These are phyloP conservation scores for Trichoderma sp. DNA, from an alignment of 2,329 filamentous ascomycete species.

Conservation along the genomic window DNA sequence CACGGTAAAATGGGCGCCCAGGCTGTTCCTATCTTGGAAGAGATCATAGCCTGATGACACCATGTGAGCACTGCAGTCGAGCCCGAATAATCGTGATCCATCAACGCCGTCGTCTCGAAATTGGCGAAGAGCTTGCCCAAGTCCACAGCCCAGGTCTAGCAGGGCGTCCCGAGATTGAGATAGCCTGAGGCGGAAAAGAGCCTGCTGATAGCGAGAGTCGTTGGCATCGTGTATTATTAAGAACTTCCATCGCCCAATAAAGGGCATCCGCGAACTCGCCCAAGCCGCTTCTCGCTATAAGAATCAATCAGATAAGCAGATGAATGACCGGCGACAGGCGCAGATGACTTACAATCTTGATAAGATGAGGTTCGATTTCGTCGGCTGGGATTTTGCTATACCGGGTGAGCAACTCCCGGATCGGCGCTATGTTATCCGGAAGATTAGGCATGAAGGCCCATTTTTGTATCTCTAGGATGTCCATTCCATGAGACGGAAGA, in stretches of 20 bases:
- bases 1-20: conserved; percentile 51
- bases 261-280: conserved; percentile 47
- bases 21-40: conserved; percentile 57
- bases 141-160: conserved; percentile 53
- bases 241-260: conserved; percentile 53
- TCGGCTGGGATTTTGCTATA: conserved; percentile 42
- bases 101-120: conserved; percentile 52
- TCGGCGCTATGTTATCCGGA: conserved; percentile 40
- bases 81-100: conserved; percentile 49
- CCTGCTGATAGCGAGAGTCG: conserved; percentile 46
- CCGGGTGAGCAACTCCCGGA: conserved; percentile 39
- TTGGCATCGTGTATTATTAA: conserved; percentile 44
- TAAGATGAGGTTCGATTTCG: conserved; percentile 40
- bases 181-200: conserved; percentile 44
- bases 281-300: conserved; percentile 49
- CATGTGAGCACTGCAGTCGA: conserved; percentile 52
- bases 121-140: conserved; percentile 53
- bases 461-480: conserved; percentile 37
- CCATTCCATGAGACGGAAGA: conserved; percentile 31
- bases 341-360: conserved; percentile 36
- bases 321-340: not conserved
- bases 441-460: conserved; percentile 42
- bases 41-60: conserved; percentile 63
- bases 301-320: not conserved
- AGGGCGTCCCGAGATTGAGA: conserved; percentile 43